Evolutionary conservation across 179 eudicot species (phyloP).

Genomic region (Vitellaria paradoxa): DNA sequence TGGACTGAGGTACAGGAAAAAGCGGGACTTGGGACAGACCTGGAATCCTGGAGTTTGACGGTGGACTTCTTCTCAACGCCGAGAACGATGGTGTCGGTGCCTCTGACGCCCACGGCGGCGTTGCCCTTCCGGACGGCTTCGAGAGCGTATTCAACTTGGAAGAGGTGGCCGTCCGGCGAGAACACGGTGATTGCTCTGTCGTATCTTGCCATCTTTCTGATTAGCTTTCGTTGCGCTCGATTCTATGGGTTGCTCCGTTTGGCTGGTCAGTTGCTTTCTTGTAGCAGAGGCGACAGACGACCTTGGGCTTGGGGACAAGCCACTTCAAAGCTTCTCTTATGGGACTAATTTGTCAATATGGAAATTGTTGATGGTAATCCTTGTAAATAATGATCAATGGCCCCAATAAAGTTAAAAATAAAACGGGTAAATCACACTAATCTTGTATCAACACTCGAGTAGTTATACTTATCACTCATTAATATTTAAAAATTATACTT

Average conservation of each 20-base stretch:
- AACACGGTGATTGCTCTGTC: slow-evolving; percentile 97
- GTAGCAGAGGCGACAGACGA: neutral
- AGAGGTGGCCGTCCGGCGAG: slow-evolving; percentile 96
- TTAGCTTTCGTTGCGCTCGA: too few relatives aligned
- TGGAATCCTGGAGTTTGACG: slow-evolving; percentile 90
- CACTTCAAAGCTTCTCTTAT: too few relatives aligned
- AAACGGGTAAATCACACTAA: too few relatives aligned
- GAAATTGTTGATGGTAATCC: neutral
- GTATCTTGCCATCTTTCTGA: slow-evolving; percentile 70
- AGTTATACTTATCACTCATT: too few relatives aligned
- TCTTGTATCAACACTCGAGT: too few relatives aligned
- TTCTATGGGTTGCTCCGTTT: too few relatives aligned
- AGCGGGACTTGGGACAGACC: slow-evolving; percentile 26
- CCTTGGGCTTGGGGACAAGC: slow-evolving; percentile 10
- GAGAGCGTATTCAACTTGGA: slow-evolving; percentile 95
- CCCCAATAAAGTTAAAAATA: too few relatives aligned
- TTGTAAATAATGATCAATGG: too few relatives aligned
- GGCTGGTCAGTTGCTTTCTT: too few relatives aligned
- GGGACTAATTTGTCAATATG: slow-evolving; percentile 5
- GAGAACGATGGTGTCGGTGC: slow-evolving; percentile 83
- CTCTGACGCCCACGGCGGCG: slow-evolving; percentile 98
- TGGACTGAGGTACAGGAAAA: too few relatives aligned
- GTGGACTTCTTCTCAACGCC: slow-evolving; percentile 96
- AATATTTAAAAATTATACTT: too few relatives aligned
- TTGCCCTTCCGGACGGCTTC: slow-evolving; percentile 99